phyloP scores from a whole-genome alignment of 192 early-diverging fungal genomes.

The Mortierella alpina region DNA sequence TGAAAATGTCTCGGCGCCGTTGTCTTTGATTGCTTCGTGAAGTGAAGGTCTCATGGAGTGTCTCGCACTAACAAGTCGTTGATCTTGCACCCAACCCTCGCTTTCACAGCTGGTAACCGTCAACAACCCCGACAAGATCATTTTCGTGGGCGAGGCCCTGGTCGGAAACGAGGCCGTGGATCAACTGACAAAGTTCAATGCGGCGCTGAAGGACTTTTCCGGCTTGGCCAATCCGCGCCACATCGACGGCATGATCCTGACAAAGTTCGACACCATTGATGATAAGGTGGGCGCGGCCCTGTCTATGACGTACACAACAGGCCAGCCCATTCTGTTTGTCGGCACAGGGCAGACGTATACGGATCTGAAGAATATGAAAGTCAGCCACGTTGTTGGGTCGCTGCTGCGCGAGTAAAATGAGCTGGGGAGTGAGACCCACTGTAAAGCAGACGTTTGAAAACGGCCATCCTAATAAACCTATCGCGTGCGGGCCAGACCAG shows the following conservation, averaged over 20 bases:
- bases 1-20: neutral
- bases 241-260: conserved; percentile 96
- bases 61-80: too few species aligned
- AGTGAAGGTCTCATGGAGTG: neutral
- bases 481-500: too few species aligned
- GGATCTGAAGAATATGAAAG: conserved; percentile 90
- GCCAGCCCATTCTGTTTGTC: conserved; percentile 95
- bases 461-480: too few species aligned
- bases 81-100: too few species aligned
- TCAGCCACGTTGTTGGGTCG: conserved; percentile 76
- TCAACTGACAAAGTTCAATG: conserved; percentile 96
- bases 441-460: neutral
- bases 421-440: neutral
- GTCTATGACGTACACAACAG: conserved; percentile 96
- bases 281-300: conserved; percentile 97
- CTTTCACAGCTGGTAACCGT: conserved; percentile 76
- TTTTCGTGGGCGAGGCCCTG: conserved; percentile 97
- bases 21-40: neutral
- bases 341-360: conserved; percentile 98
- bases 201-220: conserved; percentile 90
- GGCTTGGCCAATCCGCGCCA: conserved; percentile 82
- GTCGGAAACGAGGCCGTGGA: conserved; percentile 98
- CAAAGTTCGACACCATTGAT: conserved; percentile 97
- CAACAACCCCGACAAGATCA: conserved; percentile 95
- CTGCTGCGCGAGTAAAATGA: conserved; percentile 66